Percentiles rank a stretch among this genome's conserved stretches.
Conservation (phyloP, 164 flowering plant genomes). For the Berberis vulgaris region DNA sequence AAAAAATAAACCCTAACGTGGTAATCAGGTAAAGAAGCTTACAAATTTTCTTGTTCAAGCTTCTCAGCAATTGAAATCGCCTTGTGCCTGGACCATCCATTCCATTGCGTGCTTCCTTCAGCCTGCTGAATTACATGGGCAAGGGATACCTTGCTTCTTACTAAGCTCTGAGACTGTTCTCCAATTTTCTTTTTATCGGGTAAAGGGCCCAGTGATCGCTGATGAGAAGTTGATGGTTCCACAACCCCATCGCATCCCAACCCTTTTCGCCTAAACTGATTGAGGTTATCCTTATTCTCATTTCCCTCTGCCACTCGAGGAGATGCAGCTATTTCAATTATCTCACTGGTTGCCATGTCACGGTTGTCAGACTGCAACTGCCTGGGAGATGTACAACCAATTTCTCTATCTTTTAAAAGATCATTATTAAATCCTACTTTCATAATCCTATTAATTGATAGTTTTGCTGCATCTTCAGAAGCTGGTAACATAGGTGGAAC, state of each 20-base stretch:
- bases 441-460: constrained; percentile 12
- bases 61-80: constrained; percentile 92
- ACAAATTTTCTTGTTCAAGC: constrained; percentile 94
- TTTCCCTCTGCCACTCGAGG: constrained; percentile 25
- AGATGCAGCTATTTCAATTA: constrained; percentile 58
- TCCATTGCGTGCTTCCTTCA: constrained; percentile 57
- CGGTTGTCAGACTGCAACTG: constrained; percentile 13
- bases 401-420: constrained; percentile 14
- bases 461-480: constrained; percentile 20
- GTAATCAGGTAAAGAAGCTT: constrained; percentile 16
- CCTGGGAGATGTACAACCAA: constrained; percentile 19
- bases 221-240: constrained; percentile 26
- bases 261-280: constrained; percentile 19
- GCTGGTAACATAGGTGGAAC: constrained; percentile 28
- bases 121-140: constrained; percentile 92
- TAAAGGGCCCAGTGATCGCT: constrained; percentile 20
- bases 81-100: constrained; percentile 73
- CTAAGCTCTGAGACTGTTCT: constrained; percentile 58
- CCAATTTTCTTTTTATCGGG: constrained; percentile 32
- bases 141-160: constrained; percentile 81
- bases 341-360: constrained; percentile 46
- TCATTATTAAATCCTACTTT: constrained; percentile 17
- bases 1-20: background rate
- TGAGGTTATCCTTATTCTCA: constrained; percentile 13
- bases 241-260: constrained; percentile 19